Evolutionary conservation across 2,329 filamentous ascomycete species (phyloP).

Genomic region (Sclerotinia borealis): DNA sequence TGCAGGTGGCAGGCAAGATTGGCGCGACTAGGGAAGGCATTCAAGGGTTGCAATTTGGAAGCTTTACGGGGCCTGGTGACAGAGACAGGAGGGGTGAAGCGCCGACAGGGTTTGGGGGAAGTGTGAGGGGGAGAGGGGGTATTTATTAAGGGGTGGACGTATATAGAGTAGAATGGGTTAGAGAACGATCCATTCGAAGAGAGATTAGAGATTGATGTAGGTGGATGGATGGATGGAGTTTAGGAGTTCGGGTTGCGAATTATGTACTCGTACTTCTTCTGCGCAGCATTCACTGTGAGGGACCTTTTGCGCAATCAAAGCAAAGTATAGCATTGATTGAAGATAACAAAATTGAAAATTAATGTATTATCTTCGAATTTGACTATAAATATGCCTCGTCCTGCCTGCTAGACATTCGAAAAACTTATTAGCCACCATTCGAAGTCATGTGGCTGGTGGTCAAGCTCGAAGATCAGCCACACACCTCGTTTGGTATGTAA

Average conservation of each 20-base stretch:
- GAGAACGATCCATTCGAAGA: not conserved
- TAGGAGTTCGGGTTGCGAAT: not conserved
- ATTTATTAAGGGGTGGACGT: not conserved
- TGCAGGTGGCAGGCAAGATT: conserved; percentile 56
- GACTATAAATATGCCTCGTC: not conserved
- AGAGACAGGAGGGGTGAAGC: not conserved
- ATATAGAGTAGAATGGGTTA: not conserved
- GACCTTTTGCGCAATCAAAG: not conserved
- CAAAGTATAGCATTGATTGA: not conserved
- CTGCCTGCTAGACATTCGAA: no score
- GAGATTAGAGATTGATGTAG: not conserved
- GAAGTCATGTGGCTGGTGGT: no score
- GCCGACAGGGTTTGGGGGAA: not conserved
- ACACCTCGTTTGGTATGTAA: no score
- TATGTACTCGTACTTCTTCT: not conserved
- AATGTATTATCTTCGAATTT: not conserved
- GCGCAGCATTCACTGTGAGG: not conserved
- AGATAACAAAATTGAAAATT: not conserved
- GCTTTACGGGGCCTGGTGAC: conserved; percentile 17
- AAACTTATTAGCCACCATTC: no score
- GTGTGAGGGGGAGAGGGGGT: not conserved
- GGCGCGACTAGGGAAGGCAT: conserved; percentile 54
- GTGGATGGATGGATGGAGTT: not conserved
- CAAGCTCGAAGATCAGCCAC: no score
- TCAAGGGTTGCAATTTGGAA: conserved; percentile 49